These are phyloP conservation scores for Alliaria petiolata DNA, from an alignment of 345 rosid species.

Conservation along the genomic window DNA sequence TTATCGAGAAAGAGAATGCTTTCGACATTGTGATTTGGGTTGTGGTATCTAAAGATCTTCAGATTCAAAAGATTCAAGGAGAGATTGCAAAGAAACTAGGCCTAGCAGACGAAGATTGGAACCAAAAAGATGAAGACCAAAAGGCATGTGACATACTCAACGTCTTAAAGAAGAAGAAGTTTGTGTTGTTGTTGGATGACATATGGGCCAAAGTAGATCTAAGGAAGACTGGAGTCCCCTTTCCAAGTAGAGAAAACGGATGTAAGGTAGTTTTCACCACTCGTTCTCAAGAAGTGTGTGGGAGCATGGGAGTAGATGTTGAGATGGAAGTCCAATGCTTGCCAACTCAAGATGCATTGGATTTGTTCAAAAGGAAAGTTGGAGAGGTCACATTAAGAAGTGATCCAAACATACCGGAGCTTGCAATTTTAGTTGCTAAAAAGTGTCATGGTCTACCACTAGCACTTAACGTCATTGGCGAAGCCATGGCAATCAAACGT, in stretches of 20 bases:
- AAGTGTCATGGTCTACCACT: slow-evolving; percentile 44
- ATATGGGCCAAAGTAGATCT: background rate
- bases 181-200: slow-evolving; percentile 15
- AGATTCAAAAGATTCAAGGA: background rate
- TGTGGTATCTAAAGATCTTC: slow-evolving; percentile 8
- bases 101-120: background rate
- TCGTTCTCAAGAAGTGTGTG: slow-evolving; percentile 19
- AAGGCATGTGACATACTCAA: background rate
- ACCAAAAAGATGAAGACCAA: background rate
- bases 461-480: slow-evolving; percentile 35
- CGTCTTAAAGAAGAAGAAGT: background rate
- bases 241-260: background rate
- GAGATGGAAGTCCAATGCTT: slow-evolving; percentile 14
- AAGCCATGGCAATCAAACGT: slow-evolving; percentile 32
- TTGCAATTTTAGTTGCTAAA: slow-evolving; percentile 21
- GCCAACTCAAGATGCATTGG: background rate
- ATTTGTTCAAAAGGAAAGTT: slow-evolving; percentile 15
- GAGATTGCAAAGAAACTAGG: background rate
- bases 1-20: background rate
- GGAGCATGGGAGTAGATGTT: background rate
- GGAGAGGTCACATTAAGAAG: background rate
- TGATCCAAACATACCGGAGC: slow-evolving; percentile 3
- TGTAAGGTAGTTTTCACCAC: slow-evolving; percentile 18
- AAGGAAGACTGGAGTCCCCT: background rate
- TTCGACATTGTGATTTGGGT: slow-evolving; percentile 5